Base-by-base conservation (phyloP, 2,329 filamentous ascomycete species). In the Trichophyton schoenleinii region DNA sequence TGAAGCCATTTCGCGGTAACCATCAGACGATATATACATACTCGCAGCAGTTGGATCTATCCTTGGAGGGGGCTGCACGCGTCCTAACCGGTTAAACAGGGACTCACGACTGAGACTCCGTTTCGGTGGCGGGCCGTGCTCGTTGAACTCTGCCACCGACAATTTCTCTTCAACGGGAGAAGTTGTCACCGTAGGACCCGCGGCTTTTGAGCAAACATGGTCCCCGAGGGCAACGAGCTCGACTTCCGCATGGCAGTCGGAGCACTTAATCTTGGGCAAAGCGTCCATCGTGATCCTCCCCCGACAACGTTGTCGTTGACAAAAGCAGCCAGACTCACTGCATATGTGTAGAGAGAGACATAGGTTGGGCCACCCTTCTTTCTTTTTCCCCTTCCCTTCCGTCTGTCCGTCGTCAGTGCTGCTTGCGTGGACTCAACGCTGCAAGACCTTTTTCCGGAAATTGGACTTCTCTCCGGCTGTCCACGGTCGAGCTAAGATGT, bases 201-300 rank as follows among this genome's bases (percentile, higher is more conserved):
- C 46, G 20, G n/a, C 20, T 57, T 60, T 57, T 22, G 73, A 73
- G 73, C 91, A 96, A 64, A 89, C 72, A 77, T 96, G 91, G 64
- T 95, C 89, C 64, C 89, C 89, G 86, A 96, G 88, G 72, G 86
- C 79, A 46, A 87, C 87, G 67, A 96, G 94, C 70, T 91, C 87
- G 63, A 96, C 88, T 68, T 91, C 83, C 46, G 78, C 74, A 46
- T 84, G 83, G 71, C 90, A 95, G 76, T 81, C 85, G 60, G 90
- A 95, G 75, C 90, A 95, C 80, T 92, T 95, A 75, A 95, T 88
- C 25, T 85, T 85, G 70, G 90, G 89, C 78, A 94, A 79, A 66
- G 91, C 81, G 70, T 85, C 80, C 38, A 57, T 44, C 28, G 28
- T 55, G 20, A 28, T 60, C 34, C 18, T 34, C 41, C 55, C 55